A percentile compares a stretch with the other conserved stretches of the same genome.
Evolutionary conservation across 805 yeast genomes (phyloP).

Genomic region (Cyberlindnera euphorbiae): DNA sequence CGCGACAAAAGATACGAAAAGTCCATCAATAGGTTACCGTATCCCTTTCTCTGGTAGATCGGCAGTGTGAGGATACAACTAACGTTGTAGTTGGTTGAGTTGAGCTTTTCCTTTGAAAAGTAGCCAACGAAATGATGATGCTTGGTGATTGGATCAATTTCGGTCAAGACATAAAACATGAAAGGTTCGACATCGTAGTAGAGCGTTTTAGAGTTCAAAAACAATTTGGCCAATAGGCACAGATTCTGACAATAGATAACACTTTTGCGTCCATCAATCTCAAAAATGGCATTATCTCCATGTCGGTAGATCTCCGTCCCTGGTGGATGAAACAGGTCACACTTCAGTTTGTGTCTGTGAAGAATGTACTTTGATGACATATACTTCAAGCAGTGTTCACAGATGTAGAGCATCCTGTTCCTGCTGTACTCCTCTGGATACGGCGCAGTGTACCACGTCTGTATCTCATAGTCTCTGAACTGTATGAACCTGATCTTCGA

Average conservation of each 20-base stretch:
- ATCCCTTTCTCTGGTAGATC: constrained; percentile 79
- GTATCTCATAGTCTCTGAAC: constrained; percentile 68
- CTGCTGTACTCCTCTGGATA: constrained; percentile 82
- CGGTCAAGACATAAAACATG: constrained; percentile 80
- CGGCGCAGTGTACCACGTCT: constrained; percentile 91
- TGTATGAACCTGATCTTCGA: constrained; percentile 47
- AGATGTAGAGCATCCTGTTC: constrained; percentile 60
- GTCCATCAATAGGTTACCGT: constrained; percentile 83
- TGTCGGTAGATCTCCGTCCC: constrained; percentile 89
- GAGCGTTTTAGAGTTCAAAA: constrained; percentile 84
- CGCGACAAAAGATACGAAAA: constrained; percentile 79
- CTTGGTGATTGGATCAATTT: constrained; percentile 40
- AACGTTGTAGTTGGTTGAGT: constrained; percentile 72
- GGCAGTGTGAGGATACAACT: constrained; percentile 92
- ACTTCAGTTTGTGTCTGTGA: constrained; percentile 70
- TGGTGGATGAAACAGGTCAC: constrained; percentile 73
- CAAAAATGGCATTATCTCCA: constrained; percentile 69
- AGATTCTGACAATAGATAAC: constrained; percentile 82
- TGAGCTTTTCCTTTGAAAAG: constrained; percentile 80
- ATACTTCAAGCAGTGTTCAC: constrained; percentile 82
- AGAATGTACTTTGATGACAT: constrained; percentile 63
- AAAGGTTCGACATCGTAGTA: constrained; percentile 96
- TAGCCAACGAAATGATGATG: constrained; percentile 86
- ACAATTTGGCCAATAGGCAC: constrained; percentile 84
- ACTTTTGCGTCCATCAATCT: constrained; percentile 85